Base-by-base conservation (phyloP, 2,329 filamentous ascomycete genomes). In the Alternaria arbusti region DNA sequence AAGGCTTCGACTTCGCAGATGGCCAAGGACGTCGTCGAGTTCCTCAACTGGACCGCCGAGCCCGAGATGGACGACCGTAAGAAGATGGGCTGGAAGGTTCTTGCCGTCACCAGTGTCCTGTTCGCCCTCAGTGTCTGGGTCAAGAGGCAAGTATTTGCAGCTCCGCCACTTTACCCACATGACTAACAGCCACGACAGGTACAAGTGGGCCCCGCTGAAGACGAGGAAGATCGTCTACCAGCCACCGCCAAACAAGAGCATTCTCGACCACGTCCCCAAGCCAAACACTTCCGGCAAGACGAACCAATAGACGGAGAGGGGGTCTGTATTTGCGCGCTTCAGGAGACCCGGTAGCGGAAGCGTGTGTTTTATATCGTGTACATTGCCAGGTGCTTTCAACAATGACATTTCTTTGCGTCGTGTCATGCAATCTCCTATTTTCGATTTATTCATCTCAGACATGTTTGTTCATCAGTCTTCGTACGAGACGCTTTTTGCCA, bases 1-100 rank as follows among this genome's bases (percentile, higher is more conserved):
- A 92, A 94, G 56, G 96, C 96, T 54, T 93, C 95, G 66, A 94
- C 94, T 71, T 97, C 95, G 68, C 96, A 99, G 86, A 99, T 99
- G 96, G 96, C 96, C 83, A 99, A 99, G 90, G 96, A 99, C 76
- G 96, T 99, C 65, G 90, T 92, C 65, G 96, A 99, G 85, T 99
- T 99, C 87, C 88, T 99, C 80, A 98, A 99, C 90, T 99, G 96
- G 96, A 88, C 96, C 58, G 94, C 96, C 62, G 96, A 99, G 86
- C 96, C 96, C 52, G 96, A 99, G 87, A 97, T 97, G 94, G 96
- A 99, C 80, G 91, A 97, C 81, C 92, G 96, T 81, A 99, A 99
- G 92, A 96, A 94, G 87, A 99, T 98, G 96, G 96, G 96, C 78
- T 90, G 97, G 88, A 98, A 99, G 90, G 92, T 97, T 58, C 82